phyloP scores from a whole-genome alignment of 2,329 filamentous ascomycete genomes.

The Stachybotrys elegans region DNA sequence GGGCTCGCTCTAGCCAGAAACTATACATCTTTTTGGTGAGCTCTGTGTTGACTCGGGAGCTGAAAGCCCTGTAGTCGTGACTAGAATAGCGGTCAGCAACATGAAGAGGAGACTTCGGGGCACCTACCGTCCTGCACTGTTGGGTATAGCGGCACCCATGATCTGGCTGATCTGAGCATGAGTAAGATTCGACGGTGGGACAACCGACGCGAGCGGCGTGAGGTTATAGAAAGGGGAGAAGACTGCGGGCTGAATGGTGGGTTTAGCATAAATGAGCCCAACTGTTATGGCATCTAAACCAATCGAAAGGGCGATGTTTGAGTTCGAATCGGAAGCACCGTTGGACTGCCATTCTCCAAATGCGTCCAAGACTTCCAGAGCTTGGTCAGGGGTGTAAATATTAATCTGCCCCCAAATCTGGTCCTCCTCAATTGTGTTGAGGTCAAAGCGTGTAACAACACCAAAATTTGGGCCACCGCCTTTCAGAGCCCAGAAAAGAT shows the following conservation, averaged over 20 bases:
- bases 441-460: conserved; percentile 18
- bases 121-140: background rate
- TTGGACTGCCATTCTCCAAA: background rate
- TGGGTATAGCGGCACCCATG: background rate
- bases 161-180: background rate
- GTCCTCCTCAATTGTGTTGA: conserved; percentile 8
- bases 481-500: conserved; percentile 13
- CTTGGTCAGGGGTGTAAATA: background rate
- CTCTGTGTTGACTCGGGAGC: conserved; percentile 1
- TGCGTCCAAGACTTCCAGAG: background rate
- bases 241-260: background rate
- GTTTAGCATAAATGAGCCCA: conserved; percentile 1
- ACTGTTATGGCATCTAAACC: conserved; percentile 1
- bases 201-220: background rate
- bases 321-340: background rate
- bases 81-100: background rate
- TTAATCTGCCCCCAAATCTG: conserved; percentile 12
- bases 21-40: conserved; percentile 1
- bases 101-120: background rate
- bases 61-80: conserved; percentile 5
- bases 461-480: conserved; percentile 31
- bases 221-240: background rate
- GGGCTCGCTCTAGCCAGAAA: conserved; percentile 3
- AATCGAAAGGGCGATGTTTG: background rate
- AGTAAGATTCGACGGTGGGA: background rate